A percentile compares a stretch with the other conserved stretches of the same genome.
Evolutionary conservation across 805 yeast species (phyloP).

Genomic region (Spathaspora gorwiae): DNA sequence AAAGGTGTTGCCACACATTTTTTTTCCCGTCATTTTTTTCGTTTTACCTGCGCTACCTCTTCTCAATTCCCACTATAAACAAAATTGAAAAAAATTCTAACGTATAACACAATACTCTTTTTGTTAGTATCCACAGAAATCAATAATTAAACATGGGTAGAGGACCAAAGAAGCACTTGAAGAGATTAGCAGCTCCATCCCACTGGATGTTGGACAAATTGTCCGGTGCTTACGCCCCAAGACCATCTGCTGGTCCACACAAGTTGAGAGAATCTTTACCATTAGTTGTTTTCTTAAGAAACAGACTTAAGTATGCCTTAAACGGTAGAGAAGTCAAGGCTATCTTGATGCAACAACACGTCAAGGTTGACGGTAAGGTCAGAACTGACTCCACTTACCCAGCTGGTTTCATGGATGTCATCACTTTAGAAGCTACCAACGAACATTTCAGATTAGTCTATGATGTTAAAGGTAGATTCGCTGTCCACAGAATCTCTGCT

Average conservation of each 20-base stretch:
- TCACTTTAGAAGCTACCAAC: conserved; percentile 94
- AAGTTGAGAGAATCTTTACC: conserved; percentile 98
- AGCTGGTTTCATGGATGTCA: conserved; percentile 99
- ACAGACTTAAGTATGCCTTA: conserved; percentile 97
- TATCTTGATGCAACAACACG: conserved; percentile 96
- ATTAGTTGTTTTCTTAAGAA: conserved; percentile 92
- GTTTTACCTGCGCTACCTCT: neutral
- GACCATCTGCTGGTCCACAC: conserved; percentile 99
- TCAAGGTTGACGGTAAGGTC: conserved; percentile 98
- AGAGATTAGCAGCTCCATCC: conserved; percentile 99
- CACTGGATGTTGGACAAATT: conserved; percentile 99
- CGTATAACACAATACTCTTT: neutral
- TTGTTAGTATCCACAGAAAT: conserved; percentile 1
- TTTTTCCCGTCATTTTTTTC: neutral
- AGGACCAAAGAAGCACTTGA: conserved; percentile 86
- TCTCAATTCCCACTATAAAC: neutral
- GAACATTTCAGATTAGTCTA: conserved; percentile 99
- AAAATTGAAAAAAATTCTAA: conserved; percentile 2
- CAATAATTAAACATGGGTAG: conserved; percentile 16
- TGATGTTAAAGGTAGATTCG: conserved; percentile 98
- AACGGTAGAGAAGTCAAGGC: conserved; percentile 99
- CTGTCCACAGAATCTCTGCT: conserved; percentile 98
- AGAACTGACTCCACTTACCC: conserved; percentile 99
- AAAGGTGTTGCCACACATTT: neutral
- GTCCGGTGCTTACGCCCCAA: conserved; percentile 99